A percentile compares a stretch with the other conserved stretches of the same genome.
These are phyloP conservation scores for Alternaria triticina DNA, from an alignment of 2,329 filamentous ascomycete genomes.

Conservation along the genomic window DNA sequence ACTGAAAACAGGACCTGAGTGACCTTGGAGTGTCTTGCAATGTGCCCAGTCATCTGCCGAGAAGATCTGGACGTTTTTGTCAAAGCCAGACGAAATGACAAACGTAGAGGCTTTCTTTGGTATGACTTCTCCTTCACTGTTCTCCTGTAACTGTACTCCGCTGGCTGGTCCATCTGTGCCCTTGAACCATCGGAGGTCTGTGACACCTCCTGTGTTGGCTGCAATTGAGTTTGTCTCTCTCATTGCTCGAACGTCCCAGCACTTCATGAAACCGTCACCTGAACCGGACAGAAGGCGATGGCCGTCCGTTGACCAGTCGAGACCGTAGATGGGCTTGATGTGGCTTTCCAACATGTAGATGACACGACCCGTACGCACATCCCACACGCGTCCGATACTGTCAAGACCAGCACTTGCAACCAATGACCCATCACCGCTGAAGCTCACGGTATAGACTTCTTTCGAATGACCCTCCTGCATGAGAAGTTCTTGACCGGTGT, in stretches of 20 bases:
- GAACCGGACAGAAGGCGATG: slow-evolving; percentile 92
- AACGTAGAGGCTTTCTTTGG: slow-evolving; percentile 92
- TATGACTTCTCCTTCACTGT: slow-evolving; percentile 66
- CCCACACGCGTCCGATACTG: slow-evolving; percentile 95
- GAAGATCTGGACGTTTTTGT: slow-evolving; percentile 94
- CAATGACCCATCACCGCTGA: slow-evolving; percentile 89
- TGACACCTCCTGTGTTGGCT: slow-evolving; percentile 89
- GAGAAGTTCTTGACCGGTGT: slow-evolving; percentile 81
- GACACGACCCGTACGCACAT: slow-evolving; percentile 87
- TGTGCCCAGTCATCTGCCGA: slow-evolving; percentile 95
- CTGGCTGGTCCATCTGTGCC: slow-evolving; percentile 76
- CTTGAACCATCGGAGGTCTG: slow-evolving; percentile 93
- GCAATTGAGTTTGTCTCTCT: slow-evolving; percentile 83
- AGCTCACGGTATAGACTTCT: slow-evolving; percentile 88
- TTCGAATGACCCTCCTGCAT: slow-evolving; percentile 94
- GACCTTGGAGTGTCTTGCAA: slow-evolving; percentile 84
- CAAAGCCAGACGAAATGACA: slow-evolving; percentile 88
- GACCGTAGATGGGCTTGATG: slow-evolving; percentile 89
- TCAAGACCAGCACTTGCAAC: slow-evolving; percentile 92
- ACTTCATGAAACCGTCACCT: slow-evolving; percentile 94
- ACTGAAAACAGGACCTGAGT: slow-evolving; percentile 90
- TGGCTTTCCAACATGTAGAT: slow-evolving; percentile 95
- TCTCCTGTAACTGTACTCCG: slow-evolving; percentile 64
- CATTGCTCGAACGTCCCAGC: slow-evolving; percentile 95
- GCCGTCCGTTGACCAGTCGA: slow-evolving; percentile 92